These are phyloP conservation scores for Viridothelium virens DNA, from an alignment of 495 filamentous ascomycete genomes.

Conservation along the genomic window DNA sequence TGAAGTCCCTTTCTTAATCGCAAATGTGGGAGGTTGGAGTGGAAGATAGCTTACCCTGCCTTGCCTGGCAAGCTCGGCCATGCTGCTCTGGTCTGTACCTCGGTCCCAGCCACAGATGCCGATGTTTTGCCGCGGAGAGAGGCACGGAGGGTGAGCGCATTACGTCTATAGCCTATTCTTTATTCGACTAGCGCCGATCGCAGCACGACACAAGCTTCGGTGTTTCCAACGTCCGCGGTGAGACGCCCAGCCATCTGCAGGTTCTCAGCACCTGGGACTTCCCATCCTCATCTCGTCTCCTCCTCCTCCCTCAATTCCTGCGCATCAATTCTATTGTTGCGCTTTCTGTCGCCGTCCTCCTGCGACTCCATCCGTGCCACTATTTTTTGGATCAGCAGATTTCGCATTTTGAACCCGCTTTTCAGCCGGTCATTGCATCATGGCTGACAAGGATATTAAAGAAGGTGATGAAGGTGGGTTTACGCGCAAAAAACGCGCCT, in stretches of 20 bases:
- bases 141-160: neutral
- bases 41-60: too few species aligned
- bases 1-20: neutral
- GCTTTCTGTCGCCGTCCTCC: neutral
- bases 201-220: neutral
- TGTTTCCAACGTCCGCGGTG: neutral
- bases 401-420: conserved; percentile 7
- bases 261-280: neutral
- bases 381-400: conserved; percentile 4
- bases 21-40: too few species aligned
- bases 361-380: neutral
- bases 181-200: neutral
- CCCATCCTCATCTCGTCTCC: neutral
- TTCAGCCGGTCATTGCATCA: conserved; percentile 19
- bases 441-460: conserved; percentile 37
- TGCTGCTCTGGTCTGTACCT: neutral
- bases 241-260: neutral
- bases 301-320: conserved; percentile 11
- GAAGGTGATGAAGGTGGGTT: conserved; percentile 42
- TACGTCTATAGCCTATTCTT: neutral
- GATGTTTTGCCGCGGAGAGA: neutral
- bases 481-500: conserved; percentile 13
- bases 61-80: too few species aligned
- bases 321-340: conserved; percentile 9
- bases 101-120: neutral